Base-by-base conservation (phyloP, 768 basidiomycete genomes). In the Boletellus emodensis region DNA sequence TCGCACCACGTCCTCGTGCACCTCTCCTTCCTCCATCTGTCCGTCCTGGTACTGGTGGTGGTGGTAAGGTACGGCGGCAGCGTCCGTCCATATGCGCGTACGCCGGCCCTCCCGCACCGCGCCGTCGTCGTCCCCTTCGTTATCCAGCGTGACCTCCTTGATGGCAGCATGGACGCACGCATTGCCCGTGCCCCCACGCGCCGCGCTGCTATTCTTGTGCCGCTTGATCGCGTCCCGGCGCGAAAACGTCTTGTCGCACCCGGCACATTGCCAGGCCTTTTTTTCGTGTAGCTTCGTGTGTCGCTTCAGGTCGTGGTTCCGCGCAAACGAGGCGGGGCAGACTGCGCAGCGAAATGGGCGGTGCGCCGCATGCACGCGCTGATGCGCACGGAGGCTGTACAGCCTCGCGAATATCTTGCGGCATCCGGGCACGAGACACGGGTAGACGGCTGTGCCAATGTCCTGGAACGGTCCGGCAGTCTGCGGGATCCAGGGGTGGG, bases 291-390 rank as follows among this genome's bases (percentile, higher is more conserved):
- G 69, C 58, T 80, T 81, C 43, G 78, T 62, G 64, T 90, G 88
- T n/a, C 88, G 79, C 68, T 87, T 89, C 41, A 89, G 74, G 63
- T 90, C 88, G 55, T 90, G 87, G 54, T 85, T 87, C 42, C 88
- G 79, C 4, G 83, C 81, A 66, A 90, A 90, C 14, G 85, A 84
- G 5, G 85, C 85, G 6, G 87, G 82, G 51, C 88, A 90, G 4
- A 69, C 63, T 2, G 62, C 68, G 56, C 88, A 89, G 14, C 79
- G 76, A 65, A 76, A 85, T 1, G 87, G 85, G 9, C 86, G 80
- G 55, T 84, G 79, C 1, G 72, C 63, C 4, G 84, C 73, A 58
- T 90, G 87, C 28, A 79, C 65, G 35, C 81, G 82, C 59, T 87
- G 81, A 65, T 91, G 89, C 3, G 80, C 76, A 6, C 87, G 84